These are phyloP conservation scores for Auriscalpium vulgare DNA, from an alignment of 768 basidiomycete species.

Conservation along the genomic window DNA sequence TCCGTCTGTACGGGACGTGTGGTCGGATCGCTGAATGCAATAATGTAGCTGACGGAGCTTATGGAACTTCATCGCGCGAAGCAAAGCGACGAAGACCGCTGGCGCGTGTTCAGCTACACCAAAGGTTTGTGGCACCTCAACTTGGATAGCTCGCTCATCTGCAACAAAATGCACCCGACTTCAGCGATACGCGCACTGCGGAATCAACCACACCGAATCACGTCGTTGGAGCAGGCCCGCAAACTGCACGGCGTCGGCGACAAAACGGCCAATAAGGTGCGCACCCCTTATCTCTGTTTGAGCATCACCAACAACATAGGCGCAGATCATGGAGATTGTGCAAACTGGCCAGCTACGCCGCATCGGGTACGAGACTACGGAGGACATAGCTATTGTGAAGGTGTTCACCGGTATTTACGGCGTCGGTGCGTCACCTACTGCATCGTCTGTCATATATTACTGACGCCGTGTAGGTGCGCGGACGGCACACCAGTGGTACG, in stretches of 20 bases:
- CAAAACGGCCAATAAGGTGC: conserved; percentile 70
- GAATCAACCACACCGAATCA: conserved; percentile 50
- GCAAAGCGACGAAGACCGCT: conserved; percentile 50
- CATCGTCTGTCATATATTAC: background rate
- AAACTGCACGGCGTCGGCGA: conserved; percentile 56
- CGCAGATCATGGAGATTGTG: conserved; percentile 75
- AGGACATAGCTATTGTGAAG: conserved; percentile 46
- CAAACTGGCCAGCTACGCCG: conserved; percentile 65
- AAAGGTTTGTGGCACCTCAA: conserved; percentile 42
- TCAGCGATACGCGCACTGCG: conserved; percentile 54
- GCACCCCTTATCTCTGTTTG: no score
- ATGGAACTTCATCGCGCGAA: conserved; percentile 58
- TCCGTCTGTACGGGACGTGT: background rate
- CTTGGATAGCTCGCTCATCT: background rate
- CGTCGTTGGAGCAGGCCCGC: conserved; percentile 48
- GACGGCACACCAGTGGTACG: conserved; percentile 68
- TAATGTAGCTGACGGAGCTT: conserved; percentile 54
- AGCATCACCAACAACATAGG: background rate
- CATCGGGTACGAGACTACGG: conserved; percentile 58
- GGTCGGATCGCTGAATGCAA: background rate
- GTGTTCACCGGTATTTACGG: conserved; percentile 81
- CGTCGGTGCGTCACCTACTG: conserved; percentile 47
- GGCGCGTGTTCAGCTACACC: conserved; percentile 56
- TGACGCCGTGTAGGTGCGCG: conserved; percentile 39
- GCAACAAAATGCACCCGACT: background rate